Conservation (phyloP, 169 alveolate genomes). For the Plasmodium reichenowi region DNA sequence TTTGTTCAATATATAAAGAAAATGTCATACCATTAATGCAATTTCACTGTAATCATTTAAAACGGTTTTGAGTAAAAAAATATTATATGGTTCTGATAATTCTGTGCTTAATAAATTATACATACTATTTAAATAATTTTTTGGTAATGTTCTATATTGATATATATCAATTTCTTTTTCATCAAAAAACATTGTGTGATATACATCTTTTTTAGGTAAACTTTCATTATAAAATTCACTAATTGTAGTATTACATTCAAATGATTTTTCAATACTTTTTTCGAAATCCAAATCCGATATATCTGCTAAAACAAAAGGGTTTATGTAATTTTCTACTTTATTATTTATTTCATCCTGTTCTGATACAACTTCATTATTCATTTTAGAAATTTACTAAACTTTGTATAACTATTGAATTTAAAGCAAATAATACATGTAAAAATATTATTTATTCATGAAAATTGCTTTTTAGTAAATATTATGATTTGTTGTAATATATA, state of each 20-base stretch:
- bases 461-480: too few species aligned
- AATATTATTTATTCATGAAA: too few species aligned
- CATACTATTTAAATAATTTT: slow-evolving; percentile 58
- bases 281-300: slow-evolving; percentile 55
- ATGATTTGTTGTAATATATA: too few species aligned
- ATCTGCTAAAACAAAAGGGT: slow-evolving; percentile 10
- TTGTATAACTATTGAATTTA: background rate
- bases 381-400: slow-evolving; percentile 19
- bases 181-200: slow-evolving; percentile 40
- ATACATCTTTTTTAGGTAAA: slow-evolving; percentile 32
- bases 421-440: background rate
- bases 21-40: slow-evolving; percentile 62
- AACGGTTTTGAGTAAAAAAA: slow-evolving; percentile 73
- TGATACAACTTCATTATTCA: slow-evolving; percentile 17
- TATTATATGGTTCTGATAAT: slow-evolving; percentile 74
- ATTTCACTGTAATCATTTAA: slow-evolving; percentile 57
- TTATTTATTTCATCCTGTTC: slow-evolving; percentile 47
- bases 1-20: background rate
- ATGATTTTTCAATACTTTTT: slow-evolving; percentile 17
- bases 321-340: slow-evolving; percentile 20
- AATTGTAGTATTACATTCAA: slow-evolving; percentile 1
- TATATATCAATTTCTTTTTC: slow-evolving; percentile 50
- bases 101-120: slow-evolving; percentile 59
- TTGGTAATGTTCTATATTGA: slow-evolving; percentile 68
- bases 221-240: slow-evolving; percentile 2